These are phyloP conservation scores for Phytopythium vexans DNA, from an alignment of 352 stramenopile species.

Conservation along the genomic window DNA sequence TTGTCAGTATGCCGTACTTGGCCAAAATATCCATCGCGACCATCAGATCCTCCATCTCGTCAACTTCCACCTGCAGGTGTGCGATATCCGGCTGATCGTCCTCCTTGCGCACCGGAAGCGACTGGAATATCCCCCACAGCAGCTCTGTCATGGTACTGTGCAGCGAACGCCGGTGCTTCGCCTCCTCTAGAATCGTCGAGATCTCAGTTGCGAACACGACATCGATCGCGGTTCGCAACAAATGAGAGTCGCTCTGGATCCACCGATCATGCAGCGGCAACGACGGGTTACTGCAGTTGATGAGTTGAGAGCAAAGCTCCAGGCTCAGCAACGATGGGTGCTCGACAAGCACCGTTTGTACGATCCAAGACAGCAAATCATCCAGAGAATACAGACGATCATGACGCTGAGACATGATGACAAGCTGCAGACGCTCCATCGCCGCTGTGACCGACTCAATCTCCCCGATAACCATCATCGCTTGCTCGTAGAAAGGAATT, in stretches of 20 bases:
- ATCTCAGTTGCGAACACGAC: slow-evolving; percentile 35
- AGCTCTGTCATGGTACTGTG: slow-evolving; percentile 46
- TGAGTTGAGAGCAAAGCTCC: slow-evolving; percentile 48
- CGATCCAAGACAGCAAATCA: slow-evolving; percentile 49
- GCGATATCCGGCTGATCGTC: slow-evolving; percentile 47
- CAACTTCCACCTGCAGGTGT: slow-evolving; percentile 63
- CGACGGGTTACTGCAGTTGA: slow-evolving; percentile 64
- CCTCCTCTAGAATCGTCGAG: slow-evolving; percentile 10
- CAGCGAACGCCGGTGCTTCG: neutral
- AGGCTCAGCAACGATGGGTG: slow-evolving; percentile 29
- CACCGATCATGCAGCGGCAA: slow-evolving; percentile 33
- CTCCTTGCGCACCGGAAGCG: slow-evolving; percentile 58
- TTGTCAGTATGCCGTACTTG: slow-evolving; percentile 51
- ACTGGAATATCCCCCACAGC: slow-evolving; percentile 73
- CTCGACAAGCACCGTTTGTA: slow-evolving; percentile 21
- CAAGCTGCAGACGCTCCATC: slow-evolving; percentile 39
- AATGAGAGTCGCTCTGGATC: slow-evolving; percentile 53
- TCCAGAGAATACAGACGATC: slow-evolving; percentile 38
- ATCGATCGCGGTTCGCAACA: slow-evolving; percentile 61
- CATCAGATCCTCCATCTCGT: slow-evolving; percentile 73
- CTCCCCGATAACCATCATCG: slow-evolving; percentile 32
- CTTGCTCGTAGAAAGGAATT: slow-evolving; percentile 61
- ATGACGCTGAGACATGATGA: slow-evolving; percentile 44
- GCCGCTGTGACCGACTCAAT: slow-evolving; percentile 9
- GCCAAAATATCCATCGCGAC: slow-evolving; percentile 64